Evolutionary conservation across 2,329 filamentous ascomycete species (phyloP).

Genomic region (Pseudogymnoascus sp.): DNA sequence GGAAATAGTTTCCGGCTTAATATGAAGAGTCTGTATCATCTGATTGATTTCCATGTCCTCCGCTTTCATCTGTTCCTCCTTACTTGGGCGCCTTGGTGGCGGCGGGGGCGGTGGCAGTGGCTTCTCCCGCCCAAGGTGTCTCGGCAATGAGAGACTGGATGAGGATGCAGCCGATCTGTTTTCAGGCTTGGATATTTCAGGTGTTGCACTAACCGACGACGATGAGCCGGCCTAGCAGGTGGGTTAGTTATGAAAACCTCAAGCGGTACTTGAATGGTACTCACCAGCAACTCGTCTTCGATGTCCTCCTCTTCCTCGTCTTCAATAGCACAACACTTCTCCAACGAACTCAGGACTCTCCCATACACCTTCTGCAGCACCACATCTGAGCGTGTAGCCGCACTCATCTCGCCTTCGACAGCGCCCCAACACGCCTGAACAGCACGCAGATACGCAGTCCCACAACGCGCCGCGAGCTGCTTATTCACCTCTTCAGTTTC

Average conservation of each 20-base stretch:
- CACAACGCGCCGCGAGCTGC: slow-evolving; percentile 46
- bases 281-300: slow-evolving; percentile 37
- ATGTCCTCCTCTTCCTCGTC: slow-evolving; percentile 48
- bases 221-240: neutral
- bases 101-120: neutral
- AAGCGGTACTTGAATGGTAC: neutral
- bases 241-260: neutral
- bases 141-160: neutral
- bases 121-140: neutral
- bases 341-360: slow-evolving; percentile 41
- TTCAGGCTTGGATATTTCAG: neutral
- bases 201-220: neutral
- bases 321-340: slow-evolving; percentile 56
- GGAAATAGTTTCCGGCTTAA: neutral
- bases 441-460: slow-evolving; percentile 67
- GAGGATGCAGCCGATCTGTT: neutral
- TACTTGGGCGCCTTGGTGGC: neutral
- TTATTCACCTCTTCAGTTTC: slow-evolving; percentile 22
- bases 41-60: neutral
- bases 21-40: slow-evolving; percentile 1
- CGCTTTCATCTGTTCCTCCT: neutral
- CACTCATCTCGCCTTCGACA: slow-evolving; percentile 54
- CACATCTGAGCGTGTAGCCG: slow-evolving; percentile 40
- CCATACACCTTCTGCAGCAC: slow-evolving; percentile 51
- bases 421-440: slow-evolving; percentile 65